Base-by-base conservation (phyloP, 352 stramenopile species). In the Phytophthora meadii region DNA sequence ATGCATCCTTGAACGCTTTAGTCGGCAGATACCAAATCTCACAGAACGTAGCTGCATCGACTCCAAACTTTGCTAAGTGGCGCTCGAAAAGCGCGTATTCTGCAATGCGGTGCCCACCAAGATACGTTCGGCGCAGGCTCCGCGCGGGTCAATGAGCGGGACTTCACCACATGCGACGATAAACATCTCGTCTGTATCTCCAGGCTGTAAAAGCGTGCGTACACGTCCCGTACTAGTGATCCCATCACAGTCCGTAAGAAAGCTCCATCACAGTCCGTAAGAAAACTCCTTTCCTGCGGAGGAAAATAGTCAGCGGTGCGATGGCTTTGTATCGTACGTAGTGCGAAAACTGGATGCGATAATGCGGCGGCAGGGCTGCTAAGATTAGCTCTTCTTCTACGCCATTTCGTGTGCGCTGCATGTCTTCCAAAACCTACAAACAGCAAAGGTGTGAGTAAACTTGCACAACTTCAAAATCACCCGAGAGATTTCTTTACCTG, bases 401-500 rank as follows among this genome's bases (percentile, higher is more conserved):
- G 6, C 79, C 79, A 11, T 74, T 84, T 3, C 84, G 78, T 1
- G 82, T 90, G 2, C 80, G 76, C 53, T 92, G 78, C 84, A 92
- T 90, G 37, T 90, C 70, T 14, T 11, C 24, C 6, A 90, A 41
- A 58, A 90, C 88, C 80, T 86, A 40, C 4, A 8, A n/a, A 54
- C 40, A 54, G 7, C 1, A 25, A 51, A 36, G 9, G 12, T 14
- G 12, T 36, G 8, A 36, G 30, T 36, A 54, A 44, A 54, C 17
- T 10, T 32, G 2, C 45, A 51, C 14, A 14, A 12, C 8, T 12
- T 34, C 2, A 36, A 36, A 36, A 30, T 14, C 30, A 14, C 9
- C 12, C 12, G 30, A 36, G 12, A 8, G 7, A 8, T 36, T 10
- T 14, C 8, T 48, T 58, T 70, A 80, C 80, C 66, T 78, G 75